These are phyloP conservation scores for Malus hybrid DNA, from an alignment of 331 rosid species.

Conservation along the genomic window DNA sequence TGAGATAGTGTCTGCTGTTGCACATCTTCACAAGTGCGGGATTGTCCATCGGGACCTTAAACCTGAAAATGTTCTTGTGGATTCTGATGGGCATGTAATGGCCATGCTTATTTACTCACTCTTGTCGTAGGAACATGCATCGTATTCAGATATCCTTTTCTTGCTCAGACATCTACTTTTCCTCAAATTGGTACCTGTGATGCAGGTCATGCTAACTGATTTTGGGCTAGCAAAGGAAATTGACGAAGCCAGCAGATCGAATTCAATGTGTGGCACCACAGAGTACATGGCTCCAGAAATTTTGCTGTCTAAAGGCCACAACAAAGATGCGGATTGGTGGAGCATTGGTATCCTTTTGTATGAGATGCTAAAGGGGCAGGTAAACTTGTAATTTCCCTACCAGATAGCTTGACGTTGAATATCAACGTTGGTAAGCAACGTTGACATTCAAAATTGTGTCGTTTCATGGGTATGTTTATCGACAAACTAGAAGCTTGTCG, in stretches of 20 bases:
- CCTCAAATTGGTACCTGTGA: neutral
- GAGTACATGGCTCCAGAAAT: slow-evolving; percentile 97
- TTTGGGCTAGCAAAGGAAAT: slow-evolving; percentile 94
- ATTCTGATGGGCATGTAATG: slow-evolving; percentile 88
- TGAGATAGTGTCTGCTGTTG: slow-evolving; percentile 90
- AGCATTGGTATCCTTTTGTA: slow-evolving; percentile 80
- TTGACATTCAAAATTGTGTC: neutral
- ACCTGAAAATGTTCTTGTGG: slow-evolving; percentile 95
- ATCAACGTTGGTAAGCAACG: neutral
- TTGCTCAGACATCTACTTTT: neutral
- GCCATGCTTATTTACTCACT: slow-evolving; percentile 14
- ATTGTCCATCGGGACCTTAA: slow-evolving; percentile 95
- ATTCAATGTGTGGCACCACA: slow-evolving; percentile 89
- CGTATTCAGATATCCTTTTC: slow-evolving; percentile 2
- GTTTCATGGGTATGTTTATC: neutral
- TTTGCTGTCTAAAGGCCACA: slow-evolving; percentile 73
- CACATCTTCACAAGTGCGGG: slow-evolving; percentile 82
- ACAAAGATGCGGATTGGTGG: slow-evolving; percentile 99
- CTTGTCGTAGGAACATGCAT: slow-evolving; percentile 17
- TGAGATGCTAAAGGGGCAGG: slow-evolving; percentile 95
- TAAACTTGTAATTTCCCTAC: slow-evolving; percentile 16
- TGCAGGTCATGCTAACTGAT: slow-evolving; percentile 87
- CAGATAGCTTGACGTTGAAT: neutral
- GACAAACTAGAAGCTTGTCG: neutral
- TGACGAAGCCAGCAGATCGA: slow-evolving; percentile 71